Percentiles rank a stretch among this genome's conserved stretches.
phyloP scores from a whole-genome alignment of 768 basidiomycete genomes.

The Jaapia argillacea region DNA sequence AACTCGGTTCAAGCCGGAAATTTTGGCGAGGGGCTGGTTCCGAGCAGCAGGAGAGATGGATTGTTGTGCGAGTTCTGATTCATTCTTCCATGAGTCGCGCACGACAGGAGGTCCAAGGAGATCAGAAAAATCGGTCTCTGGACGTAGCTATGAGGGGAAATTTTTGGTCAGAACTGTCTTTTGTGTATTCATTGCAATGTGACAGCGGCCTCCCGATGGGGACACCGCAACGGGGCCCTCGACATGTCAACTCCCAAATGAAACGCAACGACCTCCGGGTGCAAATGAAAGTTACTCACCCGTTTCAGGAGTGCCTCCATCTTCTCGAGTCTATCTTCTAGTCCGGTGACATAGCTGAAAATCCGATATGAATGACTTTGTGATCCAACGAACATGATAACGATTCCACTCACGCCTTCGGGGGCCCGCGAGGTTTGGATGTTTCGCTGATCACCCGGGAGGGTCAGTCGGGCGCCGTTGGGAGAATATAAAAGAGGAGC shows the following conservation, averaged over 20 bases:
- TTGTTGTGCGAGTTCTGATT: too few relatives aligned
- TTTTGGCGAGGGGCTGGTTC: too few relatives aligned
- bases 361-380: not conserved
- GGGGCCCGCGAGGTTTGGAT: conserved; percentile 28
- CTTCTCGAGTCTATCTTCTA: conserved; percentile 26
- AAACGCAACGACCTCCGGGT: too few relatives aligned
- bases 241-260: too few relatives aligned
- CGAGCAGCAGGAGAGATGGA: too few relatives aligned
- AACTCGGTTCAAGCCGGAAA: too few relatives aligned
- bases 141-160: conserved; percentile 41
- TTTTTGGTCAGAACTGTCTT: not conserved
- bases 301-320: conserved; percentile 25
- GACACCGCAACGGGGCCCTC: too few relatives aligned
- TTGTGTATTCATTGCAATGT: too few relatives aligned
- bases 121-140: conserved; percentile 48
- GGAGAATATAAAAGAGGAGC: not conserved
- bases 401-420: conserved; percentile 24
- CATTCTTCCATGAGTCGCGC: conserved; percentile 54
- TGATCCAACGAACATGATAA: not conserved
- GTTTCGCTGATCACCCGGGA: conserved; percentile 16
- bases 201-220: too few relatives aligned
- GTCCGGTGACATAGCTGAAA: conserved; percentile 20
- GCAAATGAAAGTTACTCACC: conserved; percentile 14
- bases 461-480: not conserved
- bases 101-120: conserved; percentile 54